These are phyloP conservation scores for Lotmaria passim DNA, from an alignment of 208 protist species.

Conservation along the genomic window DNA sequence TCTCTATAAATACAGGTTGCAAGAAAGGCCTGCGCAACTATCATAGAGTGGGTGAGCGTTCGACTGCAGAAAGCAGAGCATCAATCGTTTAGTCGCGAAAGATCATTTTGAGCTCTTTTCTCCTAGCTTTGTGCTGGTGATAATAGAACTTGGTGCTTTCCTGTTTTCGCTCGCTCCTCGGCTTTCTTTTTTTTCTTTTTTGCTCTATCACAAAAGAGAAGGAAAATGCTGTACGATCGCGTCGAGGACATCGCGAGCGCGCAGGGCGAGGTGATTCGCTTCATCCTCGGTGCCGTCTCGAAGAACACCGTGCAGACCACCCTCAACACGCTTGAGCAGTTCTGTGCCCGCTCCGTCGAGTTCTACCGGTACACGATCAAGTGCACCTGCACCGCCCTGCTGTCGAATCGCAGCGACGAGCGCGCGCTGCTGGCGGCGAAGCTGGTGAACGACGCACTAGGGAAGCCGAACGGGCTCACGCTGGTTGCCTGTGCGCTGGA, in stretches of 20 bases:
- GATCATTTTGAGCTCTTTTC: too few relatives aligned
- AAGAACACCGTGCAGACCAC: constrained; percentile 81
- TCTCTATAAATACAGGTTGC: too few relatives aligned
- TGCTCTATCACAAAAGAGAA: background rate
- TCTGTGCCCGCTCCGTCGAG: constrained; percentile 54
- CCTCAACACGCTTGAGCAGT: constrained; percentile 70
- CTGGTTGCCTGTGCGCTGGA: constrained; percentile 62
- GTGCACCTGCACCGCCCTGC: constrained; percentile 33
- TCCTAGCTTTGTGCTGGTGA: background rate
- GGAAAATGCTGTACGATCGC: constrained; percentile 76
- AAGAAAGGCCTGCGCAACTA: too few relatives aligned
- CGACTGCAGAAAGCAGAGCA: too few relatives aligned
- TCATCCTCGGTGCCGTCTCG: constrained; percentile 68
- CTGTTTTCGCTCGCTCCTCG: background rate
- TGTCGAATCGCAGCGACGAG: constrained; percentile 46
- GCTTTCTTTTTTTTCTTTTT: constrained; percentile 4
- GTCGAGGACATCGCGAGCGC: constrained; percentile 74
- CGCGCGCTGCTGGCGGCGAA: constrained; percentile 48
- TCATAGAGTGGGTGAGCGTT: too few relatives aligned
- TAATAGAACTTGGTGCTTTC: background rate
- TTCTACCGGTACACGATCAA: constrained; percentile 68
- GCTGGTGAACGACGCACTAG: constrained; percentile 66
- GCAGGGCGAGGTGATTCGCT: constrained; percentile 74
- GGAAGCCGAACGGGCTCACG: constrained; percentile 70
- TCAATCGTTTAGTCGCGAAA: too few relatives aligned